phyloP scores from a whole-genome alignment of 768 basidiomycete species.

The Gautieria morchelliformis region DNA sequence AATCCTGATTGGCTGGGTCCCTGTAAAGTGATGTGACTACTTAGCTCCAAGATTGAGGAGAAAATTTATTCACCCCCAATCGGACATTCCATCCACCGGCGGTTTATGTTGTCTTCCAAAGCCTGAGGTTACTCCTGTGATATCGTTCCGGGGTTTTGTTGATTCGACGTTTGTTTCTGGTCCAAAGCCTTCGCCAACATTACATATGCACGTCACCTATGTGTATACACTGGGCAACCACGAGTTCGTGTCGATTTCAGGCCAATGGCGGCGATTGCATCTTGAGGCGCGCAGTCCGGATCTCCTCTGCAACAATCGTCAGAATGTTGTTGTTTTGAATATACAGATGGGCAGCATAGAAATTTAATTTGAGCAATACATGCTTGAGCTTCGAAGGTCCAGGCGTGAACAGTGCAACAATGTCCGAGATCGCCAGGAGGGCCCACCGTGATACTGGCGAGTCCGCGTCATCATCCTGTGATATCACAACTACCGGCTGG shows the following conservation, averaged over 20 bases:
- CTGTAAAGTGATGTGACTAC: too few species aligned
- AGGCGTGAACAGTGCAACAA: slow-evolving; percentile 32
- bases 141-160: too few species aligned
- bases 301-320: slow-evolving; percentile 33
- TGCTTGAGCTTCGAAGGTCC: slow-evolving; percentile 21
- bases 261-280: neutral
- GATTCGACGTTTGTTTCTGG: too few species aligned
- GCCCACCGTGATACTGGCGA: slow-evolving; percentile 11
- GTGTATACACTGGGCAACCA: too few species aligned
- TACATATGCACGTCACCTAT: too few species aligned
- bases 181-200: too few species aligned
- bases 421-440: slow-evolving; percentile 48
- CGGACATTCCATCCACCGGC: too few species aligned
- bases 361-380: slow-evolving; percentile 51
- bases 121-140: too few species aligned
- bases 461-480: neutral
- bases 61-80: too few species aligned
- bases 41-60: too few species aligned
- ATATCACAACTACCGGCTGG: slow-evolving; percentile 21
- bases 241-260: neutral
- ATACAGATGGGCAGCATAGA: slow-evolving; percentile 57
- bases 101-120: too few species aligned
- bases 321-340: slow-evolving; percentile 37
- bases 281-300: neutral
- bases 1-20: too few species aligned